phyloP scores from a whole-genome alignment of 805 yeast species.

The Ogataea nitratoaversa region DNA sequence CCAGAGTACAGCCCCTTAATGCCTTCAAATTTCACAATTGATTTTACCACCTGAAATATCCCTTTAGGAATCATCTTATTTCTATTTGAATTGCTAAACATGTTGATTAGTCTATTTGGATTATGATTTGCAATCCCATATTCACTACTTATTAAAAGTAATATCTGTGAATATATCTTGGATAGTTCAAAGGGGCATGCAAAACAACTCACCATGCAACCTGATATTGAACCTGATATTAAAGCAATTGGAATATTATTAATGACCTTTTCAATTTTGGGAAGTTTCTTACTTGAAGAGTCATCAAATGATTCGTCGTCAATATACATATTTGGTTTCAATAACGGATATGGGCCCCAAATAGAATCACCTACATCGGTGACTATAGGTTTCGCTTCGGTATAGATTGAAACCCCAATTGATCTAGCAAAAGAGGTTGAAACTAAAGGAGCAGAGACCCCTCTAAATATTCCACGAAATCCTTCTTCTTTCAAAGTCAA shows the following conservation, averaged over 20 bases:
- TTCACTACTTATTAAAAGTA: conserved; percentile 38
- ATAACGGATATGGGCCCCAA: conserved; percentile 13
- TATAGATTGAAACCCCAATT: conserved; percentile 59
- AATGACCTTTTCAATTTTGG: conserved; percentile 15
- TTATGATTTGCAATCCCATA: conserved; percentile 10
- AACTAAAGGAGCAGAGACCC: conserved; percentile 68
- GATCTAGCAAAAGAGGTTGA: conserved; percentile 65
- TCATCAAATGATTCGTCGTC: too few species aligned
- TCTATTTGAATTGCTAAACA: conserved; percentile 2
- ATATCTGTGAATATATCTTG: conserved; percentile 75
- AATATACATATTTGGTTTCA: background rate
- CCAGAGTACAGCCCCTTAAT: conserved; percentile 68
- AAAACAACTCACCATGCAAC: conserved; percentile 55
- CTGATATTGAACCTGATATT: conserved; percentile 62
- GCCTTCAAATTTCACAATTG: conserved; percentile 59
- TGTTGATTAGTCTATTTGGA: background rate
- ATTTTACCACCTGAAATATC: conserved; percentile 41
- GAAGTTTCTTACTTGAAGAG: too few species aligned
- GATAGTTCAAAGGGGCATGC: conserved; percentile 87
- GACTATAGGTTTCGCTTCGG: conserved; percentile 45
- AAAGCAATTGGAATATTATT: conserved; percentile 45
- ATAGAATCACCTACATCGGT: conserved; percentile 8
- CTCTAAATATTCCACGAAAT: conserved; percentile 65
- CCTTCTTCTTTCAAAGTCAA: conserved; percentile 62
- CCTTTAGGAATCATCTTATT: conserved; percentile 29